A percentile compares a stretch with the other conserved stretches of the same genome.
These are phyloP conservation scores for Mimosa pudica DNA, from an alignment of 306 rosid genomes.

Conservation along the genomic window DNA sequence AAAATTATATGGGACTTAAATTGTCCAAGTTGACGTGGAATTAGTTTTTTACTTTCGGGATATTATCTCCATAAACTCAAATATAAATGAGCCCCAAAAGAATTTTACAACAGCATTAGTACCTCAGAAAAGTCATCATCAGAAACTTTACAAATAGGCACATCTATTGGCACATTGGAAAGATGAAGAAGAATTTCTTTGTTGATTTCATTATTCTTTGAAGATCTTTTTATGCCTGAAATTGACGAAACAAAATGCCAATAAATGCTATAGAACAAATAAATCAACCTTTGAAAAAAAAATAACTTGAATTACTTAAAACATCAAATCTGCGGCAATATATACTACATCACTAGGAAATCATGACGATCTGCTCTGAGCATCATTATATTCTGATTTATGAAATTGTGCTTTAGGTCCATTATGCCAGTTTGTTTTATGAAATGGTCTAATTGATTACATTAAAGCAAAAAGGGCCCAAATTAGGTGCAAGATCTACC, in stretches of 20 bases:
- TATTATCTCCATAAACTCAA: conserved; percentile 18
- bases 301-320: conserved; percentile 3
- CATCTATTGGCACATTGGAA: conserved; percentile 43
- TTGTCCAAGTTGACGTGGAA: conserved; percentile 24
- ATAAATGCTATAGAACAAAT: conserved; percentile 13
- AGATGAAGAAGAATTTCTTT: conserved; percentile 54
- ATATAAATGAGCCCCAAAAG: conserved; percentile 13
- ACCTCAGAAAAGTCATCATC: conserved; percentile 79
- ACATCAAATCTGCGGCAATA: conserved; percentile 24
- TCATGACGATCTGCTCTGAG: neutral
- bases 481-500: conserved; percentile 15
- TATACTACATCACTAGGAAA: conserved; percentile 19
- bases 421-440: neutral
- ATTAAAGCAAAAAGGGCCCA: neutral
- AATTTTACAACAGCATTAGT: conserved; percentile 32
- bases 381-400: conserved; percentile 7
- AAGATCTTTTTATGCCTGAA: conserved; percentile 55
- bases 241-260: conserved; percentile 30
- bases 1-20: neutral
- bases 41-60: conserved; percentile 24
- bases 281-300: conserved; percentile 18
- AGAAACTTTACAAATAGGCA: conserved; percentile 62
- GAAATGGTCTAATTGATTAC: neutral
- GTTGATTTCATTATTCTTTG: conserved; percentile 38
- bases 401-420: conserved; percentile 17